A percentile compares a stretch with the other conserved stretches of the same genome.
These are phyloP conservation scores for Yamadazyma conglobata DNA, from an alignment of 1,139 yeast species.

Conservation along the genomic window DNA sequence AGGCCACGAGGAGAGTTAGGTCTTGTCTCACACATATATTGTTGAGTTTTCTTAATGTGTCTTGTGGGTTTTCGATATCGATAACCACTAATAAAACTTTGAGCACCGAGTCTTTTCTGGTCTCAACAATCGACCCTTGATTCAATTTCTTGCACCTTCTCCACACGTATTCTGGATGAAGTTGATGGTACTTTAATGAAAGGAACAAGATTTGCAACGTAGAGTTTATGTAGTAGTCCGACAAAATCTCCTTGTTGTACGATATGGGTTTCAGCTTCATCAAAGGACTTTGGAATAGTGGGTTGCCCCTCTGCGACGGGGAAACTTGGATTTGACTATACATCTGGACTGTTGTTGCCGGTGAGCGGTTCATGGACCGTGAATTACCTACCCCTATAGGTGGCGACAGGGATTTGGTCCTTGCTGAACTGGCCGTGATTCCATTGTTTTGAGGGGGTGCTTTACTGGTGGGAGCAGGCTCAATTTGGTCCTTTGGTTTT, in stretches of 20 bases:
- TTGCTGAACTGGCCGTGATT: too few relatives aligned
- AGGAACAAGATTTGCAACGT: slow-evolving; percentile 68
- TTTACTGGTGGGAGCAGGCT: too few relatives aligned
- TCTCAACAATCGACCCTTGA: slow-evolving; percentile 24
- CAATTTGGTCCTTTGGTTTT: too few relatives aligned
- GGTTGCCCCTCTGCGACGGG: slow-evolving; percentile 43
- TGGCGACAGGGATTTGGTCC: too few relatives aligned
- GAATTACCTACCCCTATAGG: slow-evolving; percentile 1
- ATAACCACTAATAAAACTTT: slow-evolving; percentile 70
- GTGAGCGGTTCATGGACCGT: background rate
- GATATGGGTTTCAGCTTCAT: slow-evolving; percentile 39
- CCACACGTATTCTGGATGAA: slow-evolving; percentile 85
- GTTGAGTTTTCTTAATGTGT: slow-evolving; percentile 64
- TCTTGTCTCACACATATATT: slow-evolving; percentile 69
- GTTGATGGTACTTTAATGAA: slow-evolving; percentile 75
- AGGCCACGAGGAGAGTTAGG: slow-evolving; percentile 68
- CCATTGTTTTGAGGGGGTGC: background rate
- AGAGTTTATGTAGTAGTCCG: slow-evolving; percentile 66
- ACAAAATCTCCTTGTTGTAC: slow-evolving; percentile 34
- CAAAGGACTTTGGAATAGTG: slow-evolving; percentile 34
- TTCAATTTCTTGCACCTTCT: slow-evolving; percentile 57
- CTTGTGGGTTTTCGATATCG: slow-evolving; percentile 75
- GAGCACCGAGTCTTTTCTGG: slow-evolving; percentile 37
- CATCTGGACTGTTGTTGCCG: slow-evolving; percentile 17
- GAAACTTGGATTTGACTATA: slow-evolving; percentile 22